A percentile compares a stretch with the other conserved stretches of the same genome.
These are phyloP conservation scores for Oryza punctata DNA, from an alignment of 176 grass and related monocot genomes.

Conservation along the genomic window DNA sequence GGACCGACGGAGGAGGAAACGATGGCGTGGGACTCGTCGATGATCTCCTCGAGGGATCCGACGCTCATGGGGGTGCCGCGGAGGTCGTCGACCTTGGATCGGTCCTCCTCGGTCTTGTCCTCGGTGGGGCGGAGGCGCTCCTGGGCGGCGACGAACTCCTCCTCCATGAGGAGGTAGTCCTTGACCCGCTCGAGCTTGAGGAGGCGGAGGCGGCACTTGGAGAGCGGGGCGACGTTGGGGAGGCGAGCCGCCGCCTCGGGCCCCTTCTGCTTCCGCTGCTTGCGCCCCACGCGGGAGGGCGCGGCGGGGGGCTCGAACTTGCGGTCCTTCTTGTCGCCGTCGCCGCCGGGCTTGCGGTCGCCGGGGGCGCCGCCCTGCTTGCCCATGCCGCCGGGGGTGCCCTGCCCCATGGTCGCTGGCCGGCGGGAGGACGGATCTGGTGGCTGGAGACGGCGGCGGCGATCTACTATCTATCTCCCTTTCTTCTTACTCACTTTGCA, in stretches of 20 bases:
- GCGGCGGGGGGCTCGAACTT: slow-evolving; percentile 83
- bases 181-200: slow-evolving; percentile 93
- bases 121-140: slow-evolving; percentile 81
- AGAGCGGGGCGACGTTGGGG: slow-evolving; percentile 72
- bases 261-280: slow-evolving; percentile 81
- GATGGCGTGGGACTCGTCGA: slow-evolving; percentile 87
- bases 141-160: slow-evolving; percentile 86
- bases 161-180: slow-evolving; percentile 92
- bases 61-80: slow-evolving; percentile 87
- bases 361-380: slow-evolving; percentile 64
- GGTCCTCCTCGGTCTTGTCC: slow-evolving; percentile 88
- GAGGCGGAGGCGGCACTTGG: slow-evolving; percentile 84
- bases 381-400: slow-evolving; percentile 56
- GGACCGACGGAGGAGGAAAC: slow-evolving; percentile 83
- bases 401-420: slow-evolving; percentile 66
- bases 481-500: no score
- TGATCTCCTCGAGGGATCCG: slow-evolving; percentile 87
- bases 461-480: no score
- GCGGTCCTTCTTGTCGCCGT: slow-evolving; percentile 66
- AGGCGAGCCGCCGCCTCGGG: slow-evolving; percentile 79
- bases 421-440: not conserved
- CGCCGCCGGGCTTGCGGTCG: slow-evolving; percentile 59
- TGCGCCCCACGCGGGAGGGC: slow-evolving; percentile 79
- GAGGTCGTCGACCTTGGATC: slow-evolving; percentile 87
- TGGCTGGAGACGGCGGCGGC: no score